Conservation (phyloP, 2,329 filamentous ascomycete species). For the Dactylonectria macrodidyma region DNA sequence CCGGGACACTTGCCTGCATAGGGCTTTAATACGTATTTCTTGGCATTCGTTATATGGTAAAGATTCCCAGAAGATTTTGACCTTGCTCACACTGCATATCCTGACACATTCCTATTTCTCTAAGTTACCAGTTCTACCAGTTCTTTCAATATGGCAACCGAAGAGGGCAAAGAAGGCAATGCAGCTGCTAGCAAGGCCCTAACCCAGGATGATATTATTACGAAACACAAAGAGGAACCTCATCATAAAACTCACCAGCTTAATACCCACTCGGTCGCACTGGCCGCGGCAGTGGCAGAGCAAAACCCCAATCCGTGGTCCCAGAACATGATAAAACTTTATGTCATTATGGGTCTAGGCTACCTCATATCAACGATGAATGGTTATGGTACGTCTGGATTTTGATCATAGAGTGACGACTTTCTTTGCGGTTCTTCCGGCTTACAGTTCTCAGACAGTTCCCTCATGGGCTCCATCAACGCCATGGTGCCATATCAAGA, state of each 20-base stretch:
- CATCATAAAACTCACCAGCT: constrained; percentile 6
- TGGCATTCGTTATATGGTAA: too few species aligned
- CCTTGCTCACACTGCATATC: not conserved
- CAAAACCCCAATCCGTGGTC: constrained; percentile 36
- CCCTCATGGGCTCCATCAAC: constrained; percentile 66
- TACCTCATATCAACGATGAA: constrained; percentile 51
- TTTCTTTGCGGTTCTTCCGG: not conserved
- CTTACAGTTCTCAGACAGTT: constrained; percentile 47
- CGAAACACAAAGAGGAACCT: constrained; percentile 4
- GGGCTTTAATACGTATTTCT: too few species aligned
- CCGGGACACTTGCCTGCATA: not conserved
- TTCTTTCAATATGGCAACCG: constrained; percentile 2
- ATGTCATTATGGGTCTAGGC: constrained; percentile 44
- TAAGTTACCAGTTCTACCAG: not conserved
- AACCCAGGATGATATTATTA: not conserved
- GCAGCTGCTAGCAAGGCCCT: not conserved
- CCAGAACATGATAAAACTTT: constrained; percentile 52
- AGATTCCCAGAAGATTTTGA: not conserved
- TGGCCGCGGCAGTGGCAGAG: constrained; percentile 25
- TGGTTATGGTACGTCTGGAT: constrained; percentile 43
- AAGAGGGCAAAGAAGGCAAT: not conserved
- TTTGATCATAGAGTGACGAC: not conserved
- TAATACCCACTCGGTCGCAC: constrained; percentile 23
- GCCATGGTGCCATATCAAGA: constrained; percentile 66
- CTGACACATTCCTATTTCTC: not conserved